Percentiles rank a stretch among this genome's conserved stretches.
phyloP scores from a whole-genome alignment of 306 rosid species.

The Rubus parviflorus region DNA sequence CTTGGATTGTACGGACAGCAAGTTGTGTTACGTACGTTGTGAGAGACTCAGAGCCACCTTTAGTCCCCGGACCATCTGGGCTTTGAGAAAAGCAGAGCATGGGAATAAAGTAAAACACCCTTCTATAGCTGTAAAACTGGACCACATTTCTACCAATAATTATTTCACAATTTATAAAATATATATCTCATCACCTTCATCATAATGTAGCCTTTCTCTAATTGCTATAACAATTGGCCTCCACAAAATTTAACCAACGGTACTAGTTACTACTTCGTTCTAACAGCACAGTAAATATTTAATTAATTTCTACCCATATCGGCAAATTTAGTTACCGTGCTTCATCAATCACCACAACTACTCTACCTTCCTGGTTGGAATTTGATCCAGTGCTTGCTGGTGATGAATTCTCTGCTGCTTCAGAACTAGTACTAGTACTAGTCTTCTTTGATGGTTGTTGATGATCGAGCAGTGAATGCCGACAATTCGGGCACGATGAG shows the following conservation, averaged over 20 bases:
- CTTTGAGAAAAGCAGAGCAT: background rate
- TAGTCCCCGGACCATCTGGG: constrained; percentile 4
- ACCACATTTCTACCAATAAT: constrained; percentile 3
- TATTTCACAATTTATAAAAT: background rate
- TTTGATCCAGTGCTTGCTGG: constrained; percentile 22
- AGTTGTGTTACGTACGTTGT: constrained; percentile 3
- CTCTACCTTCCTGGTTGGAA: constrained; percentile 25
- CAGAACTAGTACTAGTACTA: background rate
- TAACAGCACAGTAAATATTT: background rate
- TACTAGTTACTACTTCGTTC: background rate
- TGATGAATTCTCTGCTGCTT: constrained; percentile 8
- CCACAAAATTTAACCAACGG: background rate
- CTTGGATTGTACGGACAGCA: background rate
- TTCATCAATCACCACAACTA: constrained; percentile 32
- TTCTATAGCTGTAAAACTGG: background rate
- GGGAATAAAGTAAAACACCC: constrained; percentile 5
- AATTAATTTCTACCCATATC: background rate
- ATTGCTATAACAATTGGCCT: background rate
- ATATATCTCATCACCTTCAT: background rate
- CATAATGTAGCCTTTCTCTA: background rate
- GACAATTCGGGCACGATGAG: constrained; percentile 88
- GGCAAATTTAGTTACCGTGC: constrained; percentile 32
- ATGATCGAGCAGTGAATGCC: constrained; percentile 51
- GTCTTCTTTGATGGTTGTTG: constrained; percentile 5
- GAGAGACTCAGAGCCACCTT: background rate